Evolutionary conservation across 1,284 basidiomycete genomes (phyloP).

Genomic region (Heterobasidion irregulare): DNA sequence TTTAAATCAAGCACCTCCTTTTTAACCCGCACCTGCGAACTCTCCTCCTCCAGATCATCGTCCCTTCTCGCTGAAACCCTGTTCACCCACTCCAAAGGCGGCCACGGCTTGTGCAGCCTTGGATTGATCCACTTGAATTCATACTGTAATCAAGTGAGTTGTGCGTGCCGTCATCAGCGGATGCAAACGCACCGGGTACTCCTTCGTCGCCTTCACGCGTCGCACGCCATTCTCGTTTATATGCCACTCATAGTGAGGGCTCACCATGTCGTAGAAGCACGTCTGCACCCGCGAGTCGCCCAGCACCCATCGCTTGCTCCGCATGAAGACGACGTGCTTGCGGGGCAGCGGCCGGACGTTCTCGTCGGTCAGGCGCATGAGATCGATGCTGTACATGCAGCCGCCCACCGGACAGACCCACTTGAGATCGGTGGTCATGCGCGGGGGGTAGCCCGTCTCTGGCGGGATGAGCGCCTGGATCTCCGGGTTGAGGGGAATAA

Average conservation of each 20-base stretch:
- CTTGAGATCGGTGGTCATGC: neutral
- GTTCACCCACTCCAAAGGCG: conserved; percentile 1
- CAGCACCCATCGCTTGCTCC: conserved; percentile 3
- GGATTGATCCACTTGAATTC: conserved; percentile 10
- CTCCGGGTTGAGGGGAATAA: neutral
- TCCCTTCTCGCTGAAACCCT: neutral
- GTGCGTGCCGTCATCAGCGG: neutral
- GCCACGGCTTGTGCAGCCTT: conserved; percentile 2
- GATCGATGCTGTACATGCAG: conserved; percentile 16
- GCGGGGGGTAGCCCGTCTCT: neutral
- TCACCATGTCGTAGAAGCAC: conserved; percentile 8
- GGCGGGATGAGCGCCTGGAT: neutral
- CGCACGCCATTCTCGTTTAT: conserved; percentile 12
- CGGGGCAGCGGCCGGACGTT: conserved; percentile 9
- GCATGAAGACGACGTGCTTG: neutral
- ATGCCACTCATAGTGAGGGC: conserved; percentile 12
- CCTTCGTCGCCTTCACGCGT: conserved; percentile 3
- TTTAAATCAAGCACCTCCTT: neutral
- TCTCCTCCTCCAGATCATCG: neutral
- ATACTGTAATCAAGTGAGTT: neutral
- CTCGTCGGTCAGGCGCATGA: conserved; percentile 14
- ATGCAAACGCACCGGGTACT: neutral
- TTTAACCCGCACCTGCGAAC: neutral
- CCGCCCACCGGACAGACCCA: neutral
- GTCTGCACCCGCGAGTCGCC: conserved; percentile 1